Evolutionary conservation across 345 rosid species (phyloP).

Genomic region (Eucalyptus regnans): DNA sequence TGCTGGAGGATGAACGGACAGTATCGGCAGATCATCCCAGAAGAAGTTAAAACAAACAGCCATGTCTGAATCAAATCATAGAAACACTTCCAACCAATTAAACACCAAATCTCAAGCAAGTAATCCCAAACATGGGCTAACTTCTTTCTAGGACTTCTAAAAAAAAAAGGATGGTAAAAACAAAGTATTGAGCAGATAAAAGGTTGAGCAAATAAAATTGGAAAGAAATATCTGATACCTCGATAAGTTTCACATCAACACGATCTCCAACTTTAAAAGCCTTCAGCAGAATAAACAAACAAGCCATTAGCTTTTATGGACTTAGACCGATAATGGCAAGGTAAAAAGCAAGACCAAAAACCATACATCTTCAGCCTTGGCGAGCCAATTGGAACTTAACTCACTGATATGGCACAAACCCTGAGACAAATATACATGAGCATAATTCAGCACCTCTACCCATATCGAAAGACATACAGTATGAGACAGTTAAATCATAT

Average conservation of each 20-base stretch:
- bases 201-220: background rate
- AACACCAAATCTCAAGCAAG: background rate
- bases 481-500: background rate
- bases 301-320: background rate
- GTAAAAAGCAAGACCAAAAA: background rate
- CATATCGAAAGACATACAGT: background rate
- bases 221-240: conserved; percentile 31
- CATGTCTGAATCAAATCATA: background rate
- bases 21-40: background rate
- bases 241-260: conserved; percentile 88
- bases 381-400: conserved; percentile 69
- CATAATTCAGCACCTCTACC: background rate
- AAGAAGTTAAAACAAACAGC: background rate
- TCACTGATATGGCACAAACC: conserved; percentile 99
- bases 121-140: background rate
- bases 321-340: background rate
- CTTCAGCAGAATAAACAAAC: conserved; percentile 22
- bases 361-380: conserved; percentile 98
- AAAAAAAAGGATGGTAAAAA: background rate
- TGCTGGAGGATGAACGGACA: background rate
- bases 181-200: background rate
- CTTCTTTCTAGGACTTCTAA: background rate
- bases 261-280: conserved; percentile 82
- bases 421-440: conserved; percentile 9
- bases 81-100: background rate